A percentile compares a stretch with the other conserved stretches of the same genome.
phyloP scores from a whole-genome alignment of 2,329 filamentous ascomycete genomes.

The Exserohilum rostratum region DNA sequence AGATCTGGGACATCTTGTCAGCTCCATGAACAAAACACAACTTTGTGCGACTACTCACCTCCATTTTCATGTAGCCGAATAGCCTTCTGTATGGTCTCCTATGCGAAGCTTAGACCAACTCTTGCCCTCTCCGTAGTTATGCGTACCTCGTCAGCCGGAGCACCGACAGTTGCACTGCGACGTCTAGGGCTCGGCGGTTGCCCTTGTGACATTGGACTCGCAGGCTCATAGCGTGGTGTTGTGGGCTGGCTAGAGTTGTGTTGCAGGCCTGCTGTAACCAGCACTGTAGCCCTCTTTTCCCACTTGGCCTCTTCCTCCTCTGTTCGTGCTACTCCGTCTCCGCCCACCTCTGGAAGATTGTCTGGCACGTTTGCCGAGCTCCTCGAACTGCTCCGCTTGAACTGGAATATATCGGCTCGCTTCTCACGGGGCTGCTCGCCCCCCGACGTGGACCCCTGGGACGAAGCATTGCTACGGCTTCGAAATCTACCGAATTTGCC shows the following conservation, averaged over 20 bases:
- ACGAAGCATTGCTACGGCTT: conserved; percentile 43
- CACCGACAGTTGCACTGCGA: conserved; percentile 46
- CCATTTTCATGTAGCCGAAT: conserved; percentile 90
- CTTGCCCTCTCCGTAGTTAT: conserved; percentile 10
- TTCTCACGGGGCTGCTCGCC: conserved; percentile 39
- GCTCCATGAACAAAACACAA: conserved; percentile 8
- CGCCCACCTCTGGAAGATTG: conserved; percentile 77
- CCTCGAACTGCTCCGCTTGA: conserved; percentile 60
- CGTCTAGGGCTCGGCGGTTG: conserved; percentile 23
- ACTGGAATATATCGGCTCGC: conserved; percentile 73
- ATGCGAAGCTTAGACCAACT: conserved; percentile 21
- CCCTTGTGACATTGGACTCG: conserved; percentile 22
- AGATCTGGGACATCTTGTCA: conserved; percentile 58
- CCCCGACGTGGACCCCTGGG: conserved; percentile 16
- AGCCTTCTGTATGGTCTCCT: conserved; percentile 84
- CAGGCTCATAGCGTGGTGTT: conserved; percentile 35
- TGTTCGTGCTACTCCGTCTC: conserved; percentile 49
- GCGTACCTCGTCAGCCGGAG: conserved; percentile 49
- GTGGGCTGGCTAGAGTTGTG: conserved; percentile 36
- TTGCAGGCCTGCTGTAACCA: conserved; percentile 67
- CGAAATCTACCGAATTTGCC: conserved; percentile 41
- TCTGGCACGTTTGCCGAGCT: conserved; percentile 77
- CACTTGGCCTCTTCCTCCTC: conserved; percentile 68
- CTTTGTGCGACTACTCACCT: conserved; percentile 45
- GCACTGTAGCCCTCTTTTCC: conserved; percentile 91